Conservation (phyloP, 495 filamentous ascomycete species). For the Lasiosphaeria miniovina region DNA sequence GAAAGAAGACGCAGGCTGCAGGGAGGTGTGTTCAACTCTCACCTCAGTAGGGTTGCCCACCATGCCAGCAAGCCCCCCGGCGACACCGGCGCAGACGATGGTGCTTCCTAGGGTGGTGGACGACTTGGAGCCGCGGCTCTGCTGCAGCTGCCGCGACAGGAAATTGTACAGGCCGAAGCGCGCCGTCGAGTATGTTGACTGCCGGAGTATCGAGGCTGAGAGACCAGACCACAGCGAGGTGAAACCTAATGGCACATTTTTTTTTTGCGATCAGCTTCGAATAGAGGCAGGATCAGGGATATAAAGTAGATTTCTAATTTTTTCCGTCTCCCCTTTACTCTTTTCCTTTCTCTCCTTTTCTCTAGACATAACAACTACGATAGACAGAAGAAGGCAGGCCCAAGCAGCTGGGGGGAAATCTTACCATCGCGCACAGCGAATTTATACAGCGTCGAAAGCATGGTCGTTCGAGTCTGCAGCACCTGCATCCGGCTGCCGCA, state of each 20-base stretch:
- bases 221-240: constrained; percentile 38
- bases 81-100: constrained; percentile 37
- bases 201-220: constrained; percentile 38
- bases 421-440: constrained; percentile 38
- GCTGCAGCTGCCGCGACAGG: constrained; percentile 28
- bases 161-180: constrained; percentile 37
- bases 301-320: no score
- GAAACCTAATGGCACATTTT: constrained; percentile 19
- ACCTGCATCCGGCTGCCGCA: constrained; percentile 38
- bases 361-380: no score
- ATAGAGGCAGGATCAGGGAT: not conserved
- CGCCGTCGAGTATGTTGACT: constrained; percentile 41
- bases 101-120: constrained; percentile 23
- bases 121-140: constrained; percentile 19
- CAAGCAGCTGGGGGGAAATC: not conserved
- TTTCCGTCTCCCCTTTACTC: no score
- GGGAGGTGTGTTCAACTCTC: no score
- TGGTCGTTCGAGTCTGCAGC: constrained; percentile 30
- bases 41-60: constrained; percentile 72
- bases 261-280: not conserved
- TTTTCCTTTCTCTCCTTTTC: no score
- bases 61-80: constrained; percentile 73
- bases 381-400: no score
- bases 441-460: constrained; percentile 31
- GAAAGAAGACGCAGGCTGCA: no score